phyloP scores from a whole-genome alignment of 1,284 basidiomycete genomes.

The Fomitopsis schrenkii region DNA sequence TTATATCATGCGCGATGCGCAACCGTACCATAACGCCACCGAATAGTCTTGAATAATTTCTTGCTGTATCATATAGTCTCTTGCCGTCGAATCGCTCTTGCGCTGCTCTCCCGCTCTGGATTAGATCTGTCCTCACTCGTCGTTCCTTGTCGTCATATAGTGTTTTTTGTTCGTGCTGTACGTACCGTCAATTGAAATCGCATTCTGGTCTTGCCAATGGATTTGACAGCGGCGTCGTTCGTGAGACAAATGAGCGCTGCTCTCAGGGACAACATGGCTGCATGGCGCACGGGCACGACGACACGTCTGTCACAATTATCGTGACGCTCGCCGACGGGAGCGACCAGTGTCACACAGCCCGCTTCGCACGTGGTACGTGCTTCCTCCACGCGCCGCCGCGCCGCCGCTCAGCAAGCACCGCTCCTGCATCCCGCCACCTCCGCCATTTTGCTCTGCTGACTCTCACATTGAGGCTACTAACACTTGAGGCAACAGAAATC shows the following conservation, averaged over 20 bases:
- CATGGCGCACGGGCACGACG: not conserved
- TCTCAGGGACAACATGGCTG: no score
- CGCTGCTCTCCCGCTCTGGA: not conserved
- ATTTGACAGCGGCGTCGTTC: no score
- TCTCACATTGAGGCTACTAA: not conserved
- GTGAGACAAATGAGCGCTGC: no score
- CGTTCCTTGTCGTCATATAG: not conserved
- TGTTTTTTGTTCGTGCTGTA: not conserved
- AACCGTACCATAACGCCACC: not conserved
- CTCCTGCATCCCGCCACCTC: not conserved
- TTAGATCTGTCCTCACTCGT: not conserved
- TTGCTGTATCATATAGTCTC: not conserved
- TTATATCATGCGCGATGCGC: not conserved
- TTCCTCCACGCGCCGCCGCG: not conserved
- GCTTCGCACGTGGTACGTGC: not conserved
- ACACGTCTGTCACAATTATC: conserved; percentile 1
- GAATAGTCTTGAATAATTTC: not conserved
- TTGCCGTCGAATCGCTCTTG: not conserved
- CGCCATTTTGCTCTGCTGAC: not conserved
- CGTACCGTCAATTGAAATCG: not conserved
- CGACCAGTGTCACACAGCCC: not conserved
- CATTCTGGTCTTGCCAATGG: not conserved
- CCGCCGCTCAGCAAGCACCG: not conserved
- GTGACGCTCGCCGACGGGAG: not conserved
- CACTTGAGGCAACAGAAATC: not conserved